Percentiles rank a stretch among this genome's conserved stretches.
These are phyloP conservation scores for Monilinia laxa DNA, from an alignment of 2,329 filamentous ascomycete species.

Conservation along the genomic window DNA sequence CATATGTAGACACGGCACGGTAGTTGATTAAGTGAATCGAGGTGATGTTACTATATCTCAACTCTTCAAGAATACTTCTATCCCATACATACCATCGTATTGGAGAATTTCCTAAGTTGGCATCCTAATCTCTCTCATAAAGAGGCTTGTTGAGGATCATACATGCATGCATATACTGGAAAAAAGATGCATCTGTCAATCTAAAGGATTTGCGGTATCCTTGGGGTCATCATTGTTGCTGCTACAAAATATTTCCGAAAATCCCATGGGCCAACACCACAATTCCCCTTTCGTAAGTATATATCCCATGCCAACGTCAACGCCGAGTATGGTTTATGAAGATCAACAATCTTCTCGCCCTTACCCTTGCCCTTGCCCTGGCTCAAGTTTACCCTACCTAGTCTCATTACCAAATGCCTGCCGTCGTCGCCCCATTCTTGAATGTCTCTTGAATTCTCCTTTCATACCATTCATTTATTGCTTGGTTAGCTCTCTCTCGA, in stretches of 20 bases:
- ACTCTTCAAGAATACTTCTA: background rate
- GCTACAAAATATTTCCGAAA: background rate
- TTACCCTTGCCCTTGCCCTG: background rate
- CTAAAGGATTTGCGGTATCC: conserved; percentile 11
- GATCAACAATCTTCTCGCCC: conserved; percentile 4
- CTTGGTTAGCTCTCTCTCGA: background rate
- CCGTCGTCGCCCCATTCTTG: conserved; percentile 12
- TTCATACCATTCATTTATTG: background rate
- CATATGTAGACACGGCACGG: conserved; percentile 1
- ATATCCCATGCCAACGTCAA: conserved; percentile 8
- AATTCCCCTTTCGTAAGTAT: conserved; percentile 1
- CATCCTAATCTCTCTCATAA: background rate
- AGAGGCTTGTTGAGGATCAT: background rate
- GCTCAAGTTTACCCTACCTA: background rate
- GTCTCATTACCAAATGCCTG: conserved; percentile 1
- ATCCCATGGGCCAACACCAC: conserved; percentile 2
- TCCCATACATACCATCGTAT: background rate
- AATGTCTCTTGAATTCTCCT: background rate
- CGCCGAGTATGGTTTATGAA: conserved; percentile 15
- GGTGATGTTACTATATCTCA: background rate
- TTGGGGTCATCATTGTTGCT: conserved; percentile 12
- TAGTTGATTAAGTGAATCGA: background rate
- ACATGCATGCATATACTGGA: background rate
- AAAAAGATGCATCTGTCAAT: conserved; percentile 6
- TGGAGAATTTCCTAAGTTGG: background rate